phyloP scores from a whole-genome alignment of 1,284 basidiomycete genomes.

The Cerioporus squamosus region DNA sequence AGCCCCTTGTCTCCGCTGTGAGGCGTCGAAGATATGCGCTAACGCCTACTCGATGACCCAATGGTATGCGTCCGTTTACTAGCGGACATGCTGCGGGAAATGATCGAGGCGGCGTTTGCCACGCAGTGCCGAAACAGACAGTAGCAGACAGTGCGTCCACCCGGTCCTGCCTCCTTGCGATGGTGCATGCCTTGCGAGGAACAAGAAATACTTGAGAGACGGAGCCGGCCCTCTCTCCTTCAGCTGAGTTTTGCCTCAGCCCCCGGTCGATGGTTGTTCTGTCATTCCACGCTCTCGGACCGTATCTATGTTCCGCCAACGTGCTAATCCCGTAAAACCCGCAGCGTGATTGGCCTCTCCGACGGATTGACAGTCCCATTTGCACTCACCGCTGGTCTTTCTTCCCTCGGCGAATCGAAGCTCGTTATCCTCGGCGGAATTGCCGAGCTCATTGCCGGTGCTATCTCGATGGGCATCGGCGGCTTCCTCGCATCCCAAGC shows the following conservation, averaged over 20 bases:
- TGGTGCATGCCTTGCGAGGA: too few relatives aligned
- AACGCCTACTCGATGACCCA: neutral
- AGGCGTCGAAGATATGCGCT: neutral
- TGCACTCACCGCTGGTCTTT: slow-evolving; percentile 88
- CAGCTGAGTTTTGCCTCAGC: too few relatives aligned
- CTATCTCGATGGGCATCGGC: slow-evolving; percentile 96
- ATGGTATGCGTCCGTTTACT: neutral
- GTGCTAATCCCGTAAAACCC: slow-evolving; percentile 9
- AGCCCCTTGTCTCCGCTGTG: too few relatives aligned
- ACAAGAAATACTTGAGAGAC: too few relatives aligned
- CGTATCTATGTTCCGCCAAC: neutral
- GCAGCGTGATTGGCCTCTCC: slow-evolving; percentile 92
- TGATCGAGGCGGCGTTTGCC: neutral
- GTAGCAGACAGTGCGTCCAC: too few relatives aligned
- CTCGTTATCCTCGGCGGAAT: slow-evolving; percentile 92
- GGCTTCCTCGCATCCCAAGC: slow-evolving; percentile 97
- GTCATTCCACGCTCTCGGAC: neutral
- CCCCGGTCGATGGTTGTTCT: too few relatives aligned
- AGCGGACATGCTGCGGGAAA: neutral
- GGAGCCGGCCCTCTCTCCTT: too few relatives aligned
- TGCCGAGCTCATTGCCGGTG: slow-evolving; percentile 93
- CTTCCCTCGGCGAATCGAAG: slow-evolving; percentile 85
- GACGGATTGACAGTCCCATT: slow-evolving; percentile 97
- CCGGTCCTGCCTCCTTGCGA: neutral
- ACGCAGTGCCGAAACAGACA: too few relatives aligned